Base-by-base conservation (phyloP, 768 basidiomycete genomes). In the Agaricus blazei region DNA sequence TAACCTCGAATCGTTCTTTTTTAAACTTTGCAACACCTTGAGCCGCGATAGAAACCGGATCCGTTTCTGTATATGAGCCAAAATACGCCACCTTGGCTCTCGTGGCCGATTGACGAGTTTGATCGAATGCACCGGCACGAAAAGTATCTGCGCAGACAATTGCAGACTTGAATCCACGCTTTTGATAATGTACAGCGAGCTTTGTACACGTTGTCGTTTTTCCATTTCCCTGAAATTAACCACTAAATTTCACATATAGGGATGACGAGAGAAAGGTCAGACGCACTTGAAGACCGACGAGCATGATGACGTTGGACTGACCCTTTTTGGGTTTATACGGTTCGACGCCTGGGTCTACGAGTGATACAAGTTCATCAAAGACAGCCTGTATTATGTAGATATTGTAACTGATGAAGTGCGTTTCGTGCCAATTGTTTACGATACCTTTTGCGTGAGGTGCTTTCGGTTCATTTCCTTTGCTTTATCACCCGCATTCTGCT, bases 151-250 rank as follows among this genome's bases (percentile, higher is more conserved):
- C 97, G 65, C 97, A 99, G 61, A 99, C 96, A 52, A 99, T 94
- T 58, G 88, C 92, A 11, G 95, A 90, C 69, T 96, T 94, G 79
- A 98, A 91, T 6, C 97, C 97, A 60, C 95, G 87, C 65, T 91
- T 90, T 68, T 96, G 94, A 68, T 98, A 98, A 72, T 98, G 88
- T 1, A 96, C 96, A 0, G 97, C 97, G 40, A 99, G 85, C 65
- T 98, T 99, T 9, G 97, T 99, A 71, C 97, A 99, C 40, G 96
- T 98, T 23, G 97, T 99, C 4, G 97, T 99, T 78, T 99, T 99
- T 42, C 97, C 97, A 51, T 96, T 97, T 48, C 94, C 94, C 92
- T 96, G 62, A 31, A 44, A 31, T 56, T 45, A 46, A n/a, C 47
- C 12, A 6, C 12, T 45, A 49, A 45, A 52, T 29, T 58, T 27